A percentile compares a stretch with the other conserved stretches of the same genome.
Evolutionary conservation across 139 green algal species (phyloP).

Genomic region (Haematococcus lacustris): DNA sequence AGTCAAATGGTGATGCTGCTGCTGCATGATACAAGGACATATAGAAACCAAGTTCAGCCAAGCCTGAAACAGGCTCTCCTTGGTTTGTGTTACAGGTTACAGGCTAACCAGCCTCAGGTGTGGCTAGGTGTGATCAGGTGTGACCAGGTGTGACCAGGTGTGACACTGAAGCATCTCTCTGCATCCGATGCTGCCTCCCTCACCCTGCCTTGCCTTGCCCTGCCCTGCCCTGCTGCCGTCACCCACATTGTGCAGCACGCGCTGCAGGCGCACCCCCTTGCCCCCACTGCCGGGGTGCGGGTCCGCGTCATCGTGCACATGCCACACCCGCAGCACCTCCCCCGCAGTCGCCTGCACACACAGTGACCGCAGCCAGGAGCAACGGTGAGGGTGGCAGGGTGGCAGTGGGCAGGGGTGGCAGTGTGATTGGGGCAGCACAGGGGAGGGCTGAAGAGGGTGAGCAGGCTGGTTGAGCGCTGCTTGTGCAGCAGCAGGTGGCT

Average conservation of each 20-base stretch:
- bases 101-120: too few relatives aligned
- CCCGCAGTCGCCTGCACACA: slow-evolving; percentile 83
- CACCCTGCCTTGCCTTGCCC: background rate
- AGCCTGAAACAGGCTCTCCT: too few relatives aligned
- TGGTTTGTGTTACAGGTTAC: too few relatives aligned
- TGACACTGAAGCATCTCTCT: background rate
- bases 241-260: slow-evolving; percentile 57
- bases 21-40: too few relatives aligned
- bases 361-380: background rate
- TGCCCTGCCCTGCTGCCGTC: background rate
- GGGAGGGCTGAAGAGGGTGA: too few relatives aligned
- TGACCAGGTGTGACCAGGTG: background rate
- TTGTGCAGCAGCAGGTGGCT: too few relatives aligned
- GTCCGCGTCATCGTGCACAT: slow-evolving; percentile 62
- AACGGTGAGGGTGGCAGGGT: background rate
- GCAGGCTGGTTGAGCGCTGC: too few relatives aligned
- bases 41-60: too few relatives aligned
- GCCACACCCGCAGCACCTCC: slow-evolving; percentile 90
- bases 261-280: slow-evolving; percentile 66
- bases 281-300: too few relatives aligned
- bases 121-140: background rate
- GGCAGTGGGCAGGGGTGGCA: background rate
- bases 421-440: background rate
- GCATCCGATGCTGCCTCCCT: too few relatives aligned
- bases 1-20: too few relatives aligned